A percentile compares a stretch with the other conserved stretches of the same genome.
Evolutionary conservation across 208 protist genomes (phyloP).

Genomic region (Borovskyia barvae): DNA sequence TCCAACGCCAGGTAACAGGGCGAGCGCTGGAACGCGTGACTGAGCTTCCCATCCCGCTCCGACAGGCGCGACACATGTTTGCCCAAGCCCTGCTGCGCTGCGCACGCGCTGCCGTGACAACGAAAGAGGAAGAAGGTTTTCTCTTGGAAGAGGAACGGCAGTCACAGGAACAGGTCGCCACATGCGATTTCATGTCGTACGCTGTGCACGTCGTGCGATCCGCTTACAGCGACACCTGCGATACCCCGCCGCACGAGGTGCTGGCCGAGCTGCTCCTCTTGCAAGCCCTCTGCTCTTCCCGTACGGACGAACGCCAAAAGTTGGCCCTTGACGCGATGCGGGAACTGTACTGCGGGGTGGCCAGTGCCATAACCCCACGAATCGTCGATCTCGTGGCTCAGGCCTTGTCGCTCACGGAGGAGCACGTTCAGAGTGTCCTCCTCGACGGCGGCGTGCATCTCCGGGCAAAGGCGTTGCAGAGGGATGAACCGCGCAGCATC

Average conservation of each 20-base stretch:
- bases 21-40: slow-evolving; percentile 34
- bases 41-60: slow-evolving; percentile 60
- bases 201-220: slow-evolving; percentile 16
- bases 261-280: slow-evolving; percentile 51
- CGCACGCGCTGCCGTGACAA: slow-evolving; percentile 6
- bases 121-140: slow-evolving; percentile 8
- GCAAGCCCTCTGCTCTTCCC: slow-evolving; percentile 14
- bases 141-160: slow-evolving; percentile 55
- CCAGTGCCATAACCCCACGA: slow-evolving; percentile 21
- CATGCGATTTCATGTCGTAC: slow-evolving; percentile 5
- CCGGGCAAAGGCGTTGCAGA: slow-evolving; percentile 31
- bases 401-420: slow-evolving; percentile 43
- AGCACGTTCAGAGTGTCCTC: slow-evolving; percentile 53
- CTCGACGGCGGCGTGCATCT: slow-evolving; percentile 47
- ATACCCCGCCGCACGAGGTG: slow-evolving; percentile 21
- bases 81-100: slow-evolving; percentile 39
- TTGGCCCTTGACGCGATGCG: slow-evolving; percentile 53
- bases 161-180: slow-evolving; percentile 14
- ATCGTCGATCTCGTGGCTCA: slow-evolving; percentile 27
- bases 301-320: slow-evolving; percentile 14
- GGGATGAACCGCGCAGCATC: background rate
- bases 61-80: slow-evolving; percentile 47
- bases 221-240: slow-evolving; percentile 17
- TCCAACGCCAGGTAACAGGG: slow-evolving; percentile 29
- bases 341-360: slow-evolving; percentile 36